Base-by-base conservation (phyloP, 192 early-diverging fungal genomes). In the Coemansia sp. region DNA sequence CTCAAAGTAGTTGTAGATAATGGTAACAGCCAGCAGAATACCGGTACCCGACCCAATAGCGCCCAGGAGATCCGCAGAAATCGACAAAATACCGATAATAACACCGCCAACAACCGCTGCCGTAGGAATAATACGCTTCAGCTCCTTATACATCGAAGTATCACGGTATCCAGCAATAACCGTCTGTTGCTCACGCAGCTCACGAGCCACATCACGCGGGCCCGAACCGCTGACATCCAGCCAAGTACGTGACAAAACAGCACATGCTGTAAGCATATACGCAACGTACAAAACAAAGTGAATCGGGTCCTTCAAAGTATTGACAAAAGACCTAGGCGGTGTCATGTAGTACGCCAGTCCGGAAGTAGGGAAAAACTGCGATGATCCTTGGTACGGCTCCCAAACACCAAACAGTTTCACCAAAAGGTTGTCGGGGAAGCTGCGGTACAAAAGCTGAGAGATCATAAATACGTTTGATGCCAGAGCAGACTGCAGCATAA, bases 41-140 rank as follows among this genome's bases (percentile, higher is more conserved):
- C 97, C 97, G 20, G 97, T 99, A 49, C 97, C 97, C 34, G 94
- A 96, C 29, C 97, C 97, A 87, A 99, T 96, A 29, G 97, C 97
- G 54, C 95, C 96, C 40, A 99, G 82, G 71, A 99, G 88, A 85
- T 99, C 97, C 25, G 97, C 97, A 75, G 92, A 83, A 48, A 99
- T 96, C 50, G 93, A 95, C 59, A 99, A 81, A 22, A 93, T 90
- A 61, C 96, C 97, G 77, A 99, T 93, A 76, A 92, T 94, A 20
- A 98, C 90, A 66, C 97, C 97, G 70, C 97, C 97, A 64, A 99
- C 94, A 48, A 93, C 90, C 20, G 97, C 97, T 58, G 97, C 97
- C 56, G 91, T 94, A 12, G 97, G 97, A 74, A 99, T 99, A 57
- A 97, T 89, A 64, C 93, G 89, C 90, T 99, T 99, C 72, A 99